Base-by-base conservation (phyloP, 2,329 filamentous ascomycete species). In the Capronia epimyces region DNA sequence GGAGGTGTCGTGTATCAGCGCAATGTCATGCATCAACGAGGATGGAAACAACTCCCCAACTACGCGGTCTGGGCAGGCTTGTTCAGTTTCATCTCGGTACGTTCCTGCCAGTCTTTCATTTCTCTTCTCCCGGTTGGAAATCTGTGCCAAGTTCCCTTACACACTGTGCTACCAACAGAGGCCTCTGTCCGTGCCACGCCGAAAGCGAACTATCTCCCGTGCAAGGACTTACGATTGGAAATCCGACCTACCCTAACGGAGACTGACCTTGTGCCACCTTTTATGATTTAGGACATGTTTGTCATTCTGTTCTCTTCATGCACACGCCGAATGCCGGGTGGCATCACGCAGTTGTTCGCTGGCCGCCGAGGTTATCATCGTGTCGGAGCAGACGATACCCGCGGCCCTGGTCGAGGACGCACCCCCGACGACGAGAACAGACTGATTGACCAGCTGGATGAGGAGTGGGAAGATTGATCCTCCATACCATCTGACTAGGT, bases 1-100 rank as follows among this genome's bases (percentile, higher is more conserved):
- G 93, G 93, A 60, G 93, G 93, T 64, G 86, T 95, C 62, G 89
- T 95, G 57, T 98, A 97, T 74, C 91, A 96, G 69, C 82, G 93
- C 53, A 94, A 89, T 25, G 90, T 98, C 51, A 85, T 90, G 70
- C 88, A 98, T 67, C 89, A 95, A 62, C 80, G 93, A 56, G 93
- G 93, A 42, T 97, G 91, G 93, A 82, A 87, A 61, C 93, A 98
- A 69, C 74, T 96, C 61, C 93, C 93, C 46, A 97, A 98, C 71
- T 96, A 93, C 72, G 83, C 81, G 61, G 79, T 96, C 61, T 98
- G 93, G 93, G 83, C 88, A 24, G 85, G 89, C 48, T 87, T 96
- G 56, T 83, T 87, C 71, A 82, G 79, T 61, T 95, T 95, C 67
- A 71, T 95, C 63, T 85, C 79, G 76, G 91, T 93, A 79, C 41